Percentiles rank a stretch among this genome's conserved stretches.
Conservation (phyloP, 2,329 filamentous ascomycete genomes). For the Paraconiothyrium sp. region DNA sequence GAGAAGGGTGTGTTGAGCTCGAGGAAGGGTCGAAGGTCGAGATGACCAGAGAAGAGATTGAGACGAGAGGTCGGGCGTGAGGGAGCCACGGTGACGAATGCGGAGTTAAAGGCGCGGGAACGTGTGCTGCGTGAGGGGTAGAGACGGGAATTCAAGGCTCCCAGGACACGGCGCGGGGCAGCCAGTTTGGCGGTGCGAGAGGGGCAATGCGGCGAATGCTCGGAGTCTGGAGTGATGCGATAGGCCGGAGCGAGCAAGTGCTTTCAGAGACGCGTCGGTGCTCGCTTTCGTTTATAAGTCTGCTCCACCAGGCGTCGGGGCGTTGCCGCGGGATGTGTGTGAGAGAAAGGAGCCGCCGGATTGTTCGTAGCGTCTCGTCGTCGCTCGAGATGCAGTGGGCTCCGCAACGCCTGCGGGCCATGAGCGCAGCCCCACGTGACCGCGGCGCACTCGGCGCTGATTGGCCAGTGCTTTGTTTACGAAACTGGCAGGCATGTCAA, state of each 20-base stretch:
- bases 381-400: slow-evolving; percentile 4
- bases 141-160: slow-evolving; percentile 38
- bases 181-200: slow-evolving; percentile 43
- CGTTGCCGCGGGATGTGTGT: background rate
- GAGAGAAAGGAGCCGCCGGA: background rate
- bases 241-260: slow-evolving; percentile 9
- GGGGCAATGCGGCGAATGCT: slow-evolving; percentile 1
- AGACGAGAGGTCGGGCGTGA: slow-evolving; percentile 60
- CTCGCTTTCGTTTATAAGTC: background rate
- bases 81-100: slow-evolving; percentile 35
- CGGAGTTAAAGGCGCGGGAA: slow-evolving; percentile 30
- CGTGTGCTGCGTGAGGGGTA: slow-evolving; percentile 34
- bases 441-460: background rate
- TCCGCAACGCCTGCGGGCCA: slow-evolving; percentile 4
- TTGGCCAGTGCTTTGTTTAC: slow-evolving; percentile 11
- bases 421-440: slow-evolving; percentile 4
- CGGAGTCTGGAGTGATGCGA: slow-evolving; percentile 13
- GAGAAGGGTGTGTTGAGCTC: slow-evolving; percentile 72
- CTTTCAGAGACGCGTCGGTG: slow-evolving; percentile 6
- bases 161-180: slow-evolving; percentile 38
- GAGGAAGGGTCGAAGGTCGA: slow-evolving; percentile 64
- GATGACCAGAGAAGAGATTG: slow-evolving; percentile 69
- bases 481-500: background rate
- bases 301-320: too few relatives aligned
- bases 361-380: background rate